Base-by-base conservation (phyloP, 2,329 filamentous ascomycete genomes). In the Apiospora saccharicola region DNA sequence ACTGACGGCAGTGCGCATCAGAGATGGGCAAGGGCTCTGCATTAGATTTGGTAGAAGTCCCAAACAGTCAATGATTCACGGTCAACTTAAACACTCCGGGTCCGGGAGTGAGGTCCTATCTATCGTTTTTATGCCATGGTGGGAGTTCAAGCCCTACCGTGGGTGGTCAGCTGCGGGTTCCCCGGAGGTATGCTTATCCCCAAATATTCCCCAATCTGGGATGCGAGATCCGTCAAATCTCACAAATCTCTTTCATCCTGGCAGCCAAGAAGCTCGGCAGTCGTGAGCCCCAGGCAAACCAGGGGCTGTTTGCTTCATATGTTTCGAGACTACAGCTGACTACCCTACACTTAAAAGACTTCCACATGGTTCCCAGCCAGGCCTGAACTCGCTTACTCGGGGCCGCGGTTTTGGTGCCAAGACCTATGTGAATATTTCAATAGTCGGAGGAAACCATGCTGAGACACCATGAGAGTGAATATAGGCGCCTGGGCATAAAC, bases 161-260 rank as follows among this genome's bases (percentile, higher is more conserved):
- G 34, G 57, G 34, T 13, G 34, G 57, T 64, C 57, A 64, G 22
- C 34, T 37, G 19, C 57, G 57, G 57, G 57, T 41, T 64, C 57
- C 53, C 53, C 53, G 53, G 53, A 61, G 30, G 53, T 12, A 61
- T 61, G 53, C 53, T 61, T 61, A 61, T 37, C 53, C 53, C 53
- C 57, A 64, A 64, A 64, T 64, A 34, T 64, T 64, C 57, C 57
- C 57, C 57, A 64, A 64, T 64, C 57, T 64, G 19, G 34, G 57
- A 64, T 64, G 34, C 57, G 34, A 64, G 57, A 64, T 64, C 57
- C 57, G 57, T 64, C 57, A 64, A 64, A 64, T 64, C 57, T 64
- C 57, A 64, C 34, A 26, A 24, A 51, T 51, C 49, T 51, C 12
- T 26, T n/a, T 12, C 49, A 64, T 64, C 30, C n/a, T 37, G 14